A percentile compares a stretch with the other conserved stretches of the same genome.
phyloP scores from a whole-genome alignment of 2,329 filamentous ascomycete species.

The Knoxdaviesia capensis region DNA sequence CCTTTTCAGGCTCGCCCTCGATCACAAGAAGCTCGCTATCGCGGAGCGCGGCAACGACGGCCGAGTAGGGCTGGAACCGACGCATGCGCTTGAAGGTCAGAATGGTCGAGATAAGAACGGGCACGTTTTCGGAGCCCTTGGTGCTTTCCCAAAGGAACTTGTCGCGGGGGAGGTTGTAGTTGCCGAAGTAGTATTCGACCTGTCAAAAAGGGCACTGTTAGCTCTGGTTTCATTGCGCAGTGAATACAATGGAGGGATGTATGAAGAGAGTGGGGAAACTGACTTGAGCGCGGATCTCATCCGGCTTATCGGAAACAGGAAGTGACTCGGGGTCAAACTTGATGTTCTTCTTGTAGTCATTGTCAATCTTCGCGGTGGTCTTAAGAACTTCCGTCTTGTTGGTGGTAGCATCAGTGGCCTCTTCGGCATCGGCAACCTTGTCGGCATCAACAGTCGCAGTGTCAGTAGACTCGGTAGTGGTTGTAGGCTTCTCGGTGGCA shows the following conservation, averaged over 20 bases:
- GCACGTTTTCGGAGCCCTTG: constrained; percentile 60
- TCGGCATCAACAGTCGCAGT: constrained; percentile 3
- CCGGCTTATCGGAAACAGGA: constrained; percentile 55
- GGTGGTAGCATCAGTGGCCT: constrained; percentile 4
- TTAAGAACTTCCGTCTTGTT: constrained; percentile 17
- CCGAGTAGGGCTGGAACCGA: constrained; percentile 73
- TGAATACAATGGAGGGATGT: neutral
- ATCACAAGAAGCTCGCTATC: constrained; percentile 56
- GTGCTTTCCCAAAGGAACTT: constrained; percentile 68
- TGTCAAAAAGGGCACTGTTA: constrained; percentile 14
- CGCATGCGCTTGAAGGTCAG: constrained; percentile 90
- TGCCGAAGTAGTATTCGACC: constrained; percentile 93
- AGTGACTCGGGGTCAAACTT: constrained; percentile 52
- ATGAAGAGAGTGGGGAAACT: constrained; percentile 6
- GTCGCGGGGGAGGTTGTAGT: constrained; percentile 76
- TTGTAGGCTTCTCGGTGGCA: constrained; percentile 1
- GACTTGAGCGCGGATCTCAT: constrained; percentile 69
- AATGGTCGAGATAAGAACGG: constrained; percentile 59
- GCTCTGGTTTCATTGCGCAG: neutral
- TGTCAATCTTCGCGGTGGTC: constrained; percentile 20
- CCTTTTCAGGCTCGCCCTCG: constrained; percentile 49
- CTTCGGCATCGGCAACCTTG: constrained; percentile 6
- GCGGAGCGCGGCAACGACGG: constrained; percentile 66
- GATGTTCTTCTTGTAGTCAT: constrained; percentile 30
- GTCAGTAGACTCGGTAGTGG: constrained; percentile 1